Evolutionary conservation across 225 moss, liverwort and hornwort species (phyloP), one percentile per base, ranked within the genome.

Genomic region (Polytrichum commune): DNA sequence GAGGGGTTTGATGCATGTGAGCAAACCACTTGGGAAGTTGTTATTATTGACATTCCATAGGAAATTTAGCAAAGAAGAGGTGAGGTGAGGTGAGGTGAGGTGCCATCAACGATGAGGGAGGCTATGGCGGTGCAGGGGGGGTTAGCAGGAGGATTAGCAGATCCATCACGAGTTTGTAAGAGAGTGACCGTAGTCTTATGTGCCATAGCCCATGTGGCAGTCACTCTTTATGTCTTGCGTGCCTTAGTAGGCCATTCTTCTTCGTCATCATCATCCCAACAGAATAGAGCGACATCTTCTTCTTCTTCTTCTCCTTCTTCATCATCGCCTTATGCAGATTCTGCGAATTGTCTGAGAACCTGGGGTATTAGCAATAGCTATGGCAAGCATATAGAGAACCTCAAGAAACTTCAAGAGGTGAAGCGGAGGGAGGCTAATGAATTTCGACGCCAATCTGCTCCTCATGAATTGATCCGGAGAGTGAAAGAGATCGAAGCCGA

Each of bases 401-500:
- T 76, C 19, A 66, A 61, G 55, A 6, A 58, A 18, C 64, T 72
- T 60, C 76, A 78, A 28, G 64, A 58, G 54, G 74, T 69, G 29
- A 64, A 65, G 23, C 62, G 78, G 62, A 62, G 68, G 65, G 80
- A 73, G 24, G 83, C 77, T 18, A 68, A 77, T 27, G 77, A 86
- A 64, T 73, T 54, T 61, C 86, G 86, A 25, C 83, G 77, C 55
- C 75, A 73, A 71, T 64, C 78, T 7, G 67, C 67, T 27, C 86
- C 83, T 60, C 55, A 78, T 26, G 18, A 73, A 23, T 80, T 86
- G 28, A 78, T 86, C 55, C 62, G 67, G 8, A 83, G 83, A 54
- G 75, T 86, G 13, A 83, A 80, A 67, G 86, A 80, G 64, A 86
- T 83, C 22, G 73, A 80, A 75, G 75, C 72, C 10, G 86, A 86